Percentiles rank a stretch among this genome's conserved stretches.
Evolutionary conservation across 208 protist species (phyloP).

Genomic region (Lotmaria passim): DNA sequence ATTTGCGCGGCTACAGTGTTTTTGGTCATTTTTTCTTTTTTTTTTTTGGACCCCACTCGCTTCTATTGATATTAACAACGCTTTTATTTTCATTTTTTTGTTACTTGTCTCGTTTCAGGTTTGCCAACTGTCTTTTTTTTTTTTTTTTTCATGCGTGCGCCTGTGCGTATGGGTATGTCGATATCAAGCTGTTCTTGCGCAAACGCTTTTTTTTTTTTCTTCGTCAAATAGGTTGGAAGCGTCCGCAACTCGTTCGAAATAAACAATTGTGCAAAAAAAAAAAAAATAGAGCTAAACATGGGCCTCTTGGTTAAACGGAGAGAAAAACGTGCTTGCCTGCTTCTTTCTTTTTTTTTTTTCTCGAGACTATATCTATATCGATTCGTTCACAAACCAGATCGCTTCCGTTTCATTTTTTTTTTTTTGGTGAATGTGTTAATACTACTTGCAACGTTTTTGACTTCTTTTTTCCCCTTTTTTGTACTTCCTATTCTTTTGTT

Average conservation of each 20-base stretch:
- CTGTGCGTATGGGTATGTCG: background rate
- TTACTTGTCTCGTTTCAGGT: background rate
- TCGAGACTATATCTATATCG: background rate
- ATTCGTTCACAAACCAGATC: background rate
- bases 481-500: too few relatives aligned
- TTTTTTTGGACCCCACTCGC: slow-evolving; percentile 2
- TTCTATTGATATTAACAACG: slow-evolving; percentile 12
- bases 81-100: background rate
- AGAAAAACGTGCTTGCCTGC: background rate
- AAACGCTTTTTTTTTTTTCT: slow-evolving; percentile 16
- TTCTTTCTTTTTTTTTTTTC: slow-evolving; percentile 1
- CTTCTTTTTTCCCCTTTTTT: background rate
- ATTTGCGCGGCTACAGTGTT: background rate
- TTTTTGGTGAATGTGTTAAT: background rate
- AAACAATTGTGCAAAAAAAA: background rate
- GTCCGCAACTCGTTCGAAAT: too few relatives aligned
- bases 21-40: background rate
- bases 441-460: background rate
- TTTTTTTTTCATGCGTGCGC: slow-evolving; percentile 1
- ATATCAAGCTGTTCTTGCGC: background rate
- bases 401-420: background rate
- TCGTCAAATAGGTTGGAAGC: too few relatives aligned
- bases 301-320: background rate
- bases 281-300: background rate
- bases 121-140: slow-evolving; percentile 16